phyloP scores from a whole-genome alignment of 495 filamentous ascomycete species.

The Baudoinia panamericana region DNA sequence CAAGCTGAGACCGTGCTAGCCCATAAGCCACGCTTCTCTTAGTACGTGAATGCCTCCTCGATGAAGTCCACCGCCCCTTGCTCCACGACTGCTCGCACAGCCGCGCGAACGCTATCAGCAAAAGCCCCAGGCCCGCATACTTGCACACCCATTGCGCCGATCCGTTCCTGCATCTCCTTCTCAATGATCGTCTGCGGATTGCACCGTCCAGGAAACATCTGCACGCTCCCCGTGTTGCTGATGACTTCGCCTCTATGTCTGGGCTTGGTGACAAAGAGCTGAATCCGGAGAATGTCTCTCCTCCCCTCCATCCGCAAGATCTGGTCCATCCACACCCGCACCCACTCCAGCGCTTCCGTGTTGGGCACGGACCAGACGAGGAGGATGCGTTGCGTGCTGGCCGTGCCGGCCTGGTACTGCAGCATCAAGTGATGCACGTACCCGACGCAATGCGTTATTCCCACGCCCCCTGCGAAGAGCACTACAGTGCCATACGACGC shows the following conservation, averaged over 20 bases:
- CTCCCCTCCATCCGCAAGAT: constrained; percentile 74
- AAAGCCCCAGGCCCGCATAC: constrained; percentile 86
- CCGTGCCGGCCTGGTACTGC: constrained; percentile 31
- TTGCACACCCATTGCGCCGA: constrained; percentile 72
- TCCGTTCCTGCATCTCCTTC: constrained; percentile 58
- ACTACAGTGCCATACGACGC: constrained; percentile 42
- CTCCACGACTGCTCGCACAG: constrained; percentile 52
- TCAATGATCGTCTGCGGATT: constrained; percentile 50
- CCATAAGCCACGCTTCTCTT: constrained; percentile 1
- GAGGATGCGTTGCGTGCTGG: constrained; percentile 47
- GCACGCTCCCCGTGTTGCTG: constrained; percentile 65
- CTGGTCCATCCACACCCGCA: constrained; percentile 87
- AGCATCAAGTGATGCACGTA: constrained; percentile 40
- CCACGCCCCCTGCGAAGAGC: constrained; percentile 45
- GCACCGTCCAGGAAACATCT: constrained; percentile 73
- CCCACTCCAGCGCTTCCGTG: constrained; percentile 77
- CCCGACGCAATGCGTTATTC: constrained; percentile 46
- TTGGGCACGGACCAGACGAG: constrained; percentile 85
- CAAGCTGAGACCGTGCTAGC: no score
- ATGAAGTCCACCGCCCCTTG: constrained; percentile 70
- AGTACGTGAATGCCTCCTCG: constrained; percentile 79
- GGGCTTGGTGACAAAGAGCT: constrained; percentile 83
- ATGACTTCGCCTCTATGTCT: constrained; percentile 67
- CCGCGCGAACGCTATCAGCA: constrained; percentile 71
- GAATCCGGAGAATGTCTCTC: constrained; percentile 67